These are phyloP conservation scores for Akanthomyces dipterigenus DNA, from an alignment of 2,329 filamentous ascomycete genomes.

Conservation along the genomic window DNA sequence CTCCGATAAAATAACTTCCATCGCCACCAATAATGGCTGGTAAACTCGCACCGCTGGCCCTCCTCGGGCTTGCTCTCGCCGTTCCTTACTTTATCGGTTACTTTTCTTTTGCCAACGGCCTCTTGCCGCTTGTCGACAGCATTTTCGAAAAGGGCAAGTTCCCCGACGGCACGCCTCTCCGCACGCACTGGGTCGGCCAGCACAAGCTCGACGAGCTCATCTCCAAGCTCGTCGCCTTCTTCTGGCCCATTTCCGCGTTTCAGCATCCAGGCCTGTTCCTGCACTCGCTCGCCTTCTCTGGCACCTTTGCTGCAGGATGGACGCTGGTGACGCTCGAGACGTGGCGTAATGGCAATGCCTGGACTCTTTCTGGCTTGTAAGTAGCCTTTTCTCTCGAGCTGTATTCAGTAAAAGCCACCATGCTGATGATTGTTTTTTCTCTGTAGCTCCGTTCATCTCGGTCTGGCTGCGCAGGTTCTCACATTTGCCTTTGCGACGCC, in stretches of 20 bases:
- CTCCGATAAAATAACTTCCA: neutral
- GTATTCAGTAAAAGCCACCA: neutral
- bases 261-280: conserved; percentile 15
- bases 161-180: conserved; percentile 16
- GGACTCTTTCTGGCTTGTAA: conserved; percentile 16
- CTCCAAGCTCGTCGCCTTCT: conserved; percentile 15
- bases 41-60: conserved; percentile 10
- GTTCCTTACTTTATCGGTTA: conserved; percentile 18
- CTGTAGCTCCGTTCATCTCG: conserved; percentile 13
- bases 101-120: conserved; percentile 14
- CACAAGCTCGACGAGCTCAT: conserved; percentile 13
- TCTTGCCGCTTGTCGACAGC: conserved; percentile 6
- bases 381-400: neutral
- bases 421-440: neutral
- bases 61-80: conserved; percentile 13
- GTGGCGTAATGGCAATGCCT: conserved; percentile 15
- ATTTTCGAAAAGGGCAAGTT: conserved; percentile 2
- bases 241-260: conserved; percentile 15
- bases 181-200: conserved; percentile 15
- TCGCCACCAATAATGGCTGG: conserved; percentile 9
- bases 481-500: conserved; percentile 17
- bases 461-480: conserved; percentile 14
- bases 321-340: conserved; percentile 16
- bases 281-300: conserved; percentile 17
- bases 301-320: conserved; percentile 16